A percentile compares a stretch with the other conserved stretches of the same genome.
Conservation (phyloP, 2,329 filamentous ascomycete species). For the Colletotrichum sidae region DNA sequence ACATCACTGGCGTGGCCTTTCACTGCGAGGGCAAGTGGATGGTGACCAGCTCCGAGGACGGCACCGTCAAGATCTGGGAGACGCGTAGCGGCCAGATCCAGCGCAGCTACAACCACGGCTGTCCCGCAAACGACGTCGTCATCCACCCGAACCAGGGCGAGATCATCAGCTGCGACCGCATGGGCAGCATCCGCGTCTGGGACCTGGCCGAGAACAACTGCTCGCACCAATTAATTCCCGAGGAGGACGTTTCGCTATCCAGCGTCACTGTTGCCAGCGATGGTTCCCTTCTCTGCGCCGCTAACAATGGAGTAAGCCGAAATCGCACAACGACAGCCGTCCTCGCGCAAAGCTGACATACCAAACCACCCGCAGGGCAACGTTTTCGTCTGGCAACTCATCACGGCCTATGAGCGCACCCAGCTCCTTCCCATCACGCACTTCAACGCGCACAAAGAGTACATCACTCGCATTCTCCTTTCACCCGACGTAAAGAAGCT, state of each 20-base stretch:
- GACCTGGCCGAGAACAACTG: slow-evolving; percentile 97
- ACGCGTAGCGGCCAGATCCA: slow-evolving; percentile 87
- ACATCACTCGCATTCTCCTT: slow-evolving; percentile 90
- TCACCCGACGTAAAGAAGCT: slow-evolving; percentile 95
- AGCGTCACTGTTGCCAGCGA: slow-evolving; percentile 97
- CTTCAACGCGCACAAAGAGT: slow-evolving; percentile 91
- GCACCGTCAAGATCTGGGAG: slow-evolving; percentile 98
- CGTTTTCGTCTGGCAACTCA: slow-evolving; percentile 96
- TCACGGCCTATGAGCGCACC: slow-evolving; percentile 84
- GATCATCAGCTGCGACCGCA: slow-evolving; percentile 94
- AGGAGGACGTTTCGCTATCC: slow-evolving; percentile 92
- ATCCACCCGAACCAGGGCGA: slow-evolving; percentile 99
- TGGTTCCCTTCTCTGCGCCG: slow-evolving; percentile 90
- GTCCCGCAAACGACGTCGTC: slow-evolving; percentile 96
- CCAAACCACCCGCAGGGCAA: slow-evolving; percentile 75
- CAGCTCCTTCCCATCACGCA: slow-evolving; percentile 88
- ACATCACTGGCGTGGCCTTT: slow-evolving; percentile 96
- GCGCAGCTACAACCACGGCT: slow-evolving; percentile 90
- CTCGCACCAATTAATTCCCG: slow-evolving; percentile 94
- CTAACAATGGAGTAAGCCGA: slow-evolving; percentile 82
- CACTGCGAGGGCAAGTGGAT: slow-evolving; percentile 99
- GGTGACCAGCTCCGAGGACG: slow-evolving; percentile 97
- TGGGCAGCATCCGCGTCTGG: slow-evolving; percentile 94
- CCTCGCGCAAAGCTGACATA: neutral
- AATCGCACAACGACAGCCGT: neutral